Percentiles rank a stretch among this genome's conserved stretches.
These are phyloP conservation scores for Opeltia flavorubescens DNA, from an alignment of 495 filamentous ascomycete species.

Conservation along the genomic window DNA sequence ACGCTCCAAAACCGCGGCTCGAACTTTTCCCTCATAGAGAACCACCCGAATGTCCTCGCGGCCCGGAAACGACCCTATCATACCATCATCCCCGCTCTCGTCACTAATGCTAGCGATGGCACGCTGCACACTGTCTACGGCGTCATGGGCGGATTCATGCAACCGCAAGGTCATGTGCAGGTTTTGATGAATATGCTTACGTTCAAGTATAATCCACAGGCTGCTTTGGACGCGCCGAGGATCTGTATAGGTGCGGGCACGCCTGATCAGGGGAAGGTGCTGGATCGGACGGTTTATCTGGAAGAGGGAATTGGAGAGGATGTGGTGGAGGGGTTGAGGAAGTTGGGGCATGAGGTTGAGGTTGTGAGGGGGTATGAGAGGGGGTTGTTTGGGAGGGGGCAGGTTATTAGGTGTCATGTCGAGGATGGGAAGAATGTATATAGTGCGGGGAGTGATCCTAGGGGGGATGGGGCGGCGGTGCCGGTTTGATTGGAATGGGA, in stretches of 20 bases:
- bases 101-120: constrained; percentile 60
- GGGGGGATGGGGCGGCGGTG: constrained; percentile 76
- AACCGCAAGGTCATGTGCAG: constrained; percentile 95
- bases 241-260: constrained; percentile 67
- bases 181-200: constrained; percentile 81
- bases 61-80: constrained; percentile 89
- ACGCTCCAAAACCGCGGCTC: constrained; percentile 89
- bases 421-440: constrained; percentile 58
- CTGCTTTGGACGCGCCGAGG: constrained; percentile 78
- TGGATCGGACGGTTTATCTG: constrained; percentile 51
- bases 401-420: constrained; percentile 68
- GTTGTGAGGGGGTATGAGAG: constrained; percentile 53
- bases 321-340: constrained; percentile 48
- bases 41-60: constrained; percentile 66
- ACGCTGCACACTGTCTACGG: constrained; percentile 75
- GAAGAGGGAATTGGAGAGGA: constrained; percentile 72
- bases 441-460: constrained; percentile 73
- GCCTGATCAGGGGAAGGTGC: constrained; percentile 35
- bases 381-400: constrained; percentile 74
- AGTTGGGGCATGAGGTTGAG: constrained; percentile 59
- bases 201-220: constrained; percentile 74
- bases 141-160: constrained; percentile 98
- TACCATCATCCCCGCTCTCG: constrained; percentile 89
- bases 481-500: too few relatives aligned
- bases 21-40: constrained; percentile 53